A percentile compares a stretch with the other conserved stretches of the same genome.
Conservation (phyloP, 2,329 filamentous ascomycete genomes). For the Didymosphaeria variabile region DNA sequence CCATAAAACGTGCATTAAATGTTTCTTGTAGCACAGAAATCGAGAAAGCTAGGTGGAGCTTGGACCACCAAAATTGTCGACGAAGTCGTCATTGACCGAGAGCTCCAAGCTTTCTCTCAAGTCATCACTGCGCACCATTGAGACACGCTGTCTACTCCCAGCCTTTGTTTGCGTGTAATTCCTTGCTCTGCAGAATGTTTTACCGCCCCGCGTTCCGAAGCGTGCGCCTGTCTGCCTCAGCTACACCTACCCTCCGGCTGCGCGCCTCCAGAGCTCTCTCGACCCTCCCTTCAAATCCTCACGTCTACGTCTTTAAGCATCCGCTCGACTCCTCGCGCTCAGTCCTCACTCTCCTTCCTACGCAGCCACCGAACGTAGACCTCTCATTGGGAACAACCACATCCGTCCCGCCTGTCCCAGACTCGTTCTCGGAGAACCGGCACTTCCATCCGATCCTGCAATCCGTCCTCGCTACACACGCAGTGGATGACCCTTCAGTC, state of each 20-base stretch:
- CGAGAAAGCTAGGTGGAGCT: neutral
- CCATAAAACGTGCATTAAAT: too few relatives aligned
- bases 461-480: conserved; percentile 63
- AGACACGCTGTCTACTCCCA: neutral
- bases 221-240: conserved; percentile 22
- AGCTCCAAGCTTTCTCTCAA: neutral
- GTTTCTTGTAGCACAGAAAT: too few relatives aligned
- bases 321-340: conserved; percentile 51
- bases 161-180: neutral
- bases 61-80: conserved; percentile 3
- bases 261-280: conserved; percentile 40
- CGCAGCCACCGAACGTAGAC: conserved; percentile 60
- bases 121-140: neutral
- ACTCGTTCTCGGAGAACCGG: conserved; percentile 65
- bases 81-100: conserved; percentile 5
- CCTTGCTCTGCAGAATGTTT: conserved; percentile 25
- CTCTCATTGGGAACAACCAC: conserved; percentile 65
- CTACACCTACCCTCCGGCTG: conserved; percentile 30
- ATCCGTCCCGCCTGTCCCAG: conserved; percentile 64
- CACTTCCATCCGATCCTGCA: conserved; percentile 66
- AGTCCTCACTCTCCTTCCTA: conserved; percentile 66
- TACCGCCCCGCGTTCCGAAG: conserved; percentile 30
- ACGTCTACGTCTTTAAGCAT: conserved; percentile 62
- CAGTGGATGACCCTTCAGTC: conserved; percentile 64
- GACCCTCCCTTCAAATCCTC: conserved; percentile 55